Evolutionary conservation across 768 basidiomycete genomes (phyloP), one percentile per base, ranked within the genome.

Genomic region (Lentinula lateritia): DNA sequence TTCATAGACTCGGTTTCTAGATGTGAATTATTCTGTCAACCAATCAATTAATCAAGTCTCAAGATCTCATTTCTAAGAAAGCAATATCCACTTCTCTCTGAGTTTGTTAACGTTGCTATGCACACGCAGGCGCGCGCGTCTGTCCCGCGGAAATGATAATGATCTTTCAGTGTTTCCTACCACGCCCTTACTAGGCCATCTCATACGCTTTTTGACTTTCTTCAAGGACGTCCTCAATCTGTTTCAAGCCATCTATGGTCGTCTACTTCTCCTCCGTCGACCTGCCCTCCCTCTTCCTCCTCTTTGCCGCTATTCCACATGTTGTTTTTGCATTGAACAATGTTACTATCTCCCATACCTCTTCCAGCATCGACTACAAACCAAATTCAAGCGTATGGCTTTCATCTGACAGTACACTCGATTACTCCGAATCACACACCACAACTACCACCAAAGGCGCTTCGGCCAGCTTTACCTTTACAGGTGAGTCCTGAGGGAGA

Each of bases 381-480:
- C 55, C 55, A 28, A 43, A 41, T 18, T 56, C 53, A 7, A 54
- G 32, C n/a, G 41, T 23, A 43, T 56, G 55, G 55, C 15, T 41
- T 16, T 6, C 55, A 16, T 56, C 55, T 1, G 41, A 56, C 41
- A 56, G 55, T n/a, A 5, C 20, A 23, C 55, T 56, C 23, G 55
- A 56, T 39, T 56, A 56, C 39, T 56, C 55, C 38, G n/a, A 56
- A 16, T 56, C 55, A 18, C 55, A 56, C n/a, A 23, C 20, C 6
- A 20, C 38, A 12, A 54, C 53, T 13, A 23, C 5, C 5, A 32
- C 39, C 7, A 34, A 28, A 23, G 55, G 55, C 6, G 55, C 55
- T 43, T 56, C 55, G 39, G 55, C 55, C 39, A 56, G 9, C n/a
- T 28, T 56, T 41, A 56, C 20, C 4, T 56, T 56, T 12, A 56